phyloP scores from a whole-genome alignment of 2,329 filamentous ascomycete species.

The Alternaria metachromatica region DNA sequence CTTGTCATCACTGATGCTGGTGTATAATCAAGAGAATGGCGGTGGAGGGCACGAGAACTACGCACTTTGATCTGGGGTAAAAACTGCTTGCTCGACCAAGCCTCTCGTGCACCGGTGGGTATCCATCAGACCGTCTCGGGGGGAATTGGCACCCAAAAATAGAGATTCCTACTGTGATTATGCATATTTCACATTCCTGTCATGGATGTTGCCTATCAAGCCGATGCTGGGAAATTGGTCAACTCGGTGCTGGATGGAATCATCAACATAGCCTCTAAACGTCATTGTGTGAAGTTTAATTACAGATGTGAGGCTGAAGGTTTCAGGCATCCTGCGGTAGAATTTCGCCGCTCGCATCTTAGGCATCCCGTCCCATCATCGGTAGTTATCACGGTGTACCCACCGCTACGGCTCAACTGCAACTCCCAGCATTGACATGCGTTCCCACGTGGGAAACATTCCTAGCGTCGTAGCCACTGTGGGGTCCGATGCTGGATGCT shows the following conservation, averaged over 20 bases:
- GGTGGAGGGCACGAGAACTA: background rate
- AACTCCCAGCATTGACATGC: background rate
- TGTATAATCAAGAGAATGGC: background rate
- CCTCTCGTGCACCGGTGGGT: background rate
- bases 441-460: background rate
- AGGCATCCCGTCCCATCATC: slow-evolving; percentile 1
- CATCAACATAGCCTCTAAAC: background rate
- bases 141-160: background rate
- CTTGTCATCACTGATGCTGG: background rate
- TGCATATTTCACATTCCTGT: background rate
- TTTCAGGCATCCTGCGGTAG: slow-evolving; percentile 1
- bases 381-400: background rate
- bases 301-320: slow-evolving; percentile 1
- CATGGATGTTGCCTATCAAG: background rate
- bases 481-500: background rate
- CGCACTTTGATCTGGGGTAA: background rate
- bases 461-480: background rate
- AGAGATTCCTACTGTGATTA: slow-evolving; percentile 5
- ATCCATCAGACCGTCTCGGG: background rate
- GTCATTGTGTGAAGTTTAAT: background rate
- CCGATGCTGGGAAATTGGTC: background rate
- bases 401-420: background rate
- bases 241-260: background rate
- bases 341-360: background rate
- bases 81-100: background rate